A percentile compares a stretch with the other conserved stretches of the same genome.
phyloP scores from a whole-genome alignment of 2,329 filamentous ascomycete species.

The Penicillium digitatum region DNA sequence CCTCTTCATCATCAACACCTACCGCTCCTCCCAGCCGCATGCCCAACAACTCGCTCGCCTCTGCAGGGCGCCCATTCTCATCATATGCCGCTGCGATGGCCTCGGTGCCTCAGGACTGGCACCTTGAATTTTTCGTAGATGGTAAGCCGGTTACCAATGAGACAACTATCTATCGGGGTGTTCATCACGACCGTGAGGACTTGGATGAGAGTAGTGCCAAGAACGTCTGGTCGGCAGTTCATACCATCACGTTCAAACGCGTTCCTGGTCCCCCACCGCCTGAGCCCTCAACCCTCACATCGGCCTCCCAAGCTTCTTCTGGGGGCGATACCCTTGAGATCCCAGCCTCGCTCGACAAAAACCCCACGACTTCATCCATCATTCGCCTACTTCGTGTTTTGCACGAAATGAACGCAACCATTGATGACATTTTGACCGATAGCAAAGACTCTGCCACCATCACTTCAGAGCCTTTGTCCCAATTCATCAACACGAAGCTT shows the following conservation, averaged over 20 bases:
- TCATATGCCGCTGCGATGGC: slow-evolving; percentile 81
- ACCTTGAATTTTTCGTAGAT: slow-evolving; percentile 90
- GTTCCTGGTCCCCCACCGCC: slow-evolving; percentile 76
- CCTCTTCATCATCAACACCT: slow-evolving; percentile 38
- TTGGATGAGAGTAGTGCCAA: slow-evolving; percentile 65
- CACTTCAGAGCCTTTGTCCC: slow-evolving; percentile 76
- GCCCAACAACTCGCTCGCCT: slow-evolving; percentile 48
- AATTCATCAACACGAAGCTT: slow-evolving; percentile 98
- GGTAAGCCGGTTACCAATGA: slow-evolving; percentile 80
- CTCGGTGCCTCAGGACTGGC: slow-evolving; percentile 83
- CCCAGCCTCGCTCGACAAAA: slow-evolving; percentile 75
- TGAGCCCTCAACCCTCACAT: slow-evolving; percentile 61
- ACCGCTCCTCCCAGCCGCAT: slow-evolving; percentile 21
- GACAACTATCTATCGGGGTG: slow-evolving; percentile 91
- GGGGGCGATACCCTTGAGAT: slow-evolving; percentile 59
- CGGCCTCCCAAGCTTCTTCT: slow-evolving; percentile 49
- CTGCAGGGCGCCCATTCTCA: slow-evolving; percentile 58
- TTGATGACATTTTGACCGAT: slow-evolving; percentile 83
- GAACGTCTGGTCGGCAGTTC: slow-evolving; percentile 84
- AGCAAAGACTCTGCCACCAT: slow-evolving; percentile 67
- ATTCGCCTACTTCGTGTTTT: slow-evolving; percentile 82
- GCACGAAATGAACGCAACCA: slow-evolving; percentile 86
- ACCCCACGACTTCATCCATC: slow-evolving; percentile 81
- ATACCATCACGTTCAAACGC: slow-evolving; percentile 86
- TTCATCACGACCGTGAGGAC: slow-evolving; percentile 65